Conservation (phyloP, 495 filamentous ascomycete genomes). For the Podospora pseudocomata region DNA sequence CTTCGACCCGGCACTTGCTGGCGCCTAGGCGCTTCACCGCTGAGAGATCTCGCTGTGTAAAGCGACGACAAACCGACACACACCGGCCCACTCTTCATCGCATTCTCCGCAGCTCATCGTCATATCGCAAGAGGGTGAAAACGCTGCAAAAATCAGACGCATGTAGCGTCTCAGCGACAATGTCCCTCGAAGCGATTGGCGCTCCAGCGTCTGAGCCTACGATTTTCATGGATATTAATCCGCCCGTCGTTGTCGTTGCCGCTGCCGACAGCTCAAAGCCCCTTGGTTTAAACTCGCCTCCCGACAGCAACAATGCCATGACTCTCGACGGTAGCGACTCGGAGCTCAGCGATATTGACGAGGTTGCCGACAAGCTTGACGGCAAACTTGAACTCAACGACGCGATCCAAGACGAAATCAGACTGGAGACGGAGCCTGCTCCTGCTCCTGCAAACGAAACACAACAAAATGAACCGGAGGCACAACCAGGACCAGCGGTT, state of each 20-base stretch:
- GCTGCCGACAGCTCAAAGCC: constrained; percentile 27
- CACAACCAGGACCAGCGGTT: constrained; percentile 28
- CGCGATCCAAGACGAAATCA: constrained; percentile 11
- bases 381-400: constrained; percentile 28
- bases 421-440: constrained; percentile 12
- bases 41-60: constrained; percentile 9
- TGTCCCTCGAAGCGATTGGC: constrained; percentile 42
- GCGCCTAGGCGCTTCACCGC: constrained; percentile 15
- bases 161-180: constrained; percentile 37
- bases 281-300: constrained; percentile 47
- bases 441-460: constrained; percentile 2
- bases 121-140: constrained; percentile 4
- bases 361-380: constrained; percentile 34
- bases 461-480: constrained; percentile 13
- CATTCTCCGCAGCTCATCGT: constrained; percentile 14
- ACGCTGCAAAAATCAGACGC: constrained; percentile 25
- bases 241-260: constrained; percentile 8
- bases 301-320: constrained; percentile 50
- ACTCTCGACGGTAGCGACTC: constrained; percentile 52
- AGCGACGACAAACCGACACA: constrained; percentile 4
- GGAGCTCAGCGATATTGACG: constrained; percentile 56
- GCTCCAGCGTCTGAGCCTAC: constrained; percentile 32
- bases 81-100: constrained; percentile 5
- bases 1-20: constrained; percentile 19
- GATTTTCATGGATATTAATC: constrained; percentile 25